Evolutionary conservation across 352 stramenopile species (phyloP).

Genomic region (Globisporangium cederbergense): DNA sequence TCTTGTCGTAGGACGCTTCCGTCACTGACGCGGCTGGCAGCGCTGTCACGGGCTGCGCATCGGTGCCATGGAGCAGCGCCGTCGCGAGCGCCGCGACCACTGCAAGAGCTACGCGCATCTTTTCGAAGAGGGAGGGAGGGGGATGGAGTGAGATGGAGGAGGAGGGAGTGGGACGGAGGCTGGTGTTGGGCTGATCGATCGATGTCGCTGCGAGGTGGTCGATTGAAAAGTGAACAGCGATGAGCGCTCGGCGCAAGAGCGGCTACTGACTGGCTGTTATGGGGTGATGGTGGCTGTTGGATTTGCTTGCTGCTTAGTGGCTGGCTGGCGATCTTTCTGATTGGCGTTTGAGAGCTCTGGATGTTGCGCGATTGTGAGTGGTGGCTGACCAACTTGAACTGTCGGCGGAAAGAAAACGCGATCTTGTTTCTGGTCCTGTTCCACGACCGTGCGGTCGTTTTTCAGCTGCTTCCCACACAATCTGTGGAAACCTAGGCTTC

Average conservation of each 20-base stretch:
- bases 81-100: constrained; percentile 1
- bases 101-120: not conserved
- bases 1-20: constrained; percentile 12
- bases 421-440: too few relatives aligned
- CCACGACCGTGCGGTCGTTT: too few relatives aligned
- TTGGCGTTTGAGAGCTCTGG: too few relatives aligned
- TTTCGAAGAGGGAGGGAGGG: not conserved
- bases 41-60: not conserved
- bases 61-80: not conserved
- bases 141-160: not conserved
- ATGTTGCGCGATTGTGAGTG: too few relatives aligned
- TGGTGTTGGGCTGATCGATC: not conserved
- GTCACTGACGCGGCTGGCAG: not conserved
- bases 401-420: too few relatives aligned
- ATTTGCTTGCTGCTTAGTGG: not conserved
- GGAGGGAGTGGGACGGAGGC: not conserved
- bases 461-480: too few relatives aligned
- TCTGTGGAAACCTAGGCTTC: too few relatives aligned
- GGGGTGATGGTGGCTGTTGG: not conserved
- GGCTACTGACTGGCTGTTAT: too few relatives aligned
- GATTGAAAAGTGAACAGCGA: constrained; percentile 6
- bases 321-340: too few relatives aligned
- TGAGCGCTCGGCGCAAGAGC: not conserved
- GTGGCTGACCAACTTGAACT: too few relatives aligned
- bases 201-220: constrained; percentile 4